Base-by-base conservation (phyloP, 2,329 filamentous ascomycete species). In the Chalaropsis ovoidea region DNA sequence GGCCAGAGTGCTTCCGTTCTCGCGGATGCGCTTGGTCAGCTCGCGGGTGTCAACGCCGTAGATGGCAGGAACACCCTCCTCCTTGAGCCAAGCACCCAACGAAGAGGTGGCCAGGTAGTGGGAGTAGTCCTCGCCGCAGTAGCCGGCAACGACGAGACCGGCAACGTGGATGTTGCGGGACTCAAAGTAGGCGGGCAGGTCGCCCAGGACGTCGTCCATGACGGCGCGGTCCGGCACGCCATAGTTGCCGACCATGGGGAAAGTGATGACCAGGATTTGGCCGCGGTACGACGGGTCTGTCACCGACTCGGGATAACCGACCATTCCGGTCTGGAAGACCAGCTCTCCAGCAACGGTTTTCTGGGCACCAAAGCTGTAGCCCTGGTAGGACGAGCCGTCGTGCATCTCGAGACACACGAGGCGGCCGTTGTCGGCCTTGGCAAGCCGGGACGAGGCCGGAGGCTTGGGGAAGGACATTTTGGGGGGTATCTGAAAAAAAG, bases 311-410 rank as follows among this genome's bases (percentile, higher is more conserved):
- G 94, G 92, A 76, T 99, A 99, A 73, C 94, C 94, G 71, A 97
- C 94, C 92, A 97, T 96, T 77, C 94, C 94, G 67, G 94, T 99
- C 82, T 97, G 93, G 80, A 99, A 99, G 78, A 99, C 94, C 75
- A 99, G 82, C 81, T 99, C 94, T 76, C 94, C 94, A 70, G 93
- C 89, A 73, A 95, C 86, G 79, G 90, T 96, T 83, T 92, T 96
- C 73, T 90, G 82, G 69, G 93, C 92, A 77, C 94, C 94, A 75
- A 99, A 99, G 82, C 91, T 96, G 80, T 90, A 91, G 71, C 94
- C 94, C 75, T 95, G 89, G 81, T 91, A 95, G 74, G 90, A 84
- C 67, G 87, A 85, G 77, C 92, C 91, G 80, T 97, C 92, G 76
- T 94, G 83, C 71, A 99, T 86, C 81, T 99, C 93, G 70, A 99